Evolutionary conservation across 2,329 filamentous ascomycete species (phyloP).

Genomic region (Claviceps cyperi): DNA sequence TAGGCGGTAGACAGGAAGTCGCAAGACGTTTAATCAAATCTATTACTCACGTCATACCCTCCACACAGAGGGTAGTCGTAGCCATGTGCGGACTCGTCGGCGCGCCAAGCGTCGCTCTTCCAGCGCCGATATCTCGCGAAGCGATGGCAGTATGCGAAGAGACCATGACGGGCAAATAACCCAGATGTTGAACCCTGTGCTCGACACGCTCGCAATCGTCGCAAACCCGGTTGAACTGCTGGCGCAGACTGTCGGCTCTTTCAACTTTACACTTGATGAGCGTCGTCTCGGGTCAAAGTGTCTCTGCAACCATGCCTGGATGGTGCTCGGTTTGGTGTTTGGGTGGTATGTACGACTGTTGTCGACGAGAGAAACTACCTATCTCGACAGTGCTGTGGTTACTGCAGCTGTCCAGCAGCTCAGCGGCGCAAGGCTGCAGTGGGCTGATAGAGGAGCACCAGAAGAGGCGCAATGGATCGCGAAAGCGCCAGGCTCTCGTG

Average conservation of each 20-base stretch:
- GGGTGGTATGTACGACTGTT: too few relatives aligned
- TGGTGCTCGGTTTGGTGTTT: background rate
- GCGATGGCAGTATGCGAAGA: slow-evolving; percentile 35
- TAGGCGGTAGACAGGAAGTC: background rate
- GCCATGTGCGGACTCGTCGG: slow-evolving; percentile 51
- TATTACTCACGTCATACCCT: slow-evolving; percentile 60
- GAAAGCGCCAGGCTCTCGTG: slow-evolving; percentile 4
- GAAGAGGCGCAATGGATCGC: background rate
- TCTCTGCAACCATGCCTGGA: slow-evolving; percentile 1
- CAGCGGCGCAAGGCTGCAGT: background rate
- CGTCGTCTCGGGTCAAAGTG: slow-evolving; percentile 3
- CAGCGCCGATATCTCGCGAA: slow-evolving; percentile 20
- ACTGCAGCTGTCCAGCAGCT: background rate
- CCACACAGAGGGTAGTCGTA: slow-evolving; percentile 80
- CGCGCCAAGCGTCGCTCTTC: slow-evolving; percentile 9
- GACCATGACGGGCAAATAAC: slow-evolving; percentile 26
- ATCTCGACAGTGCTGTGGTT: slow-evolving; percentile 2
- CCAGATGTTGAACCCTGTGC: background rate
- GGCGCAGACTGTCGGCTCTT: background rate
- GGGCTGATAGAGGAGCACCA: background rate
- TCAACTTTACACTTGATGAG: background rate
- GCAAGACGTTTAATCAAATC: background rate
- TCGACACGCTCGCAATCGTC: background rate
- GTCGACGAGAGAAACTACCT: background rate
- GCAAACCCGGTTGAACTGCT: background rate